phyloP scores from a whole-genome alignment of 768 basidiomycete species.

The Leccinum sublutescens region DNA sequence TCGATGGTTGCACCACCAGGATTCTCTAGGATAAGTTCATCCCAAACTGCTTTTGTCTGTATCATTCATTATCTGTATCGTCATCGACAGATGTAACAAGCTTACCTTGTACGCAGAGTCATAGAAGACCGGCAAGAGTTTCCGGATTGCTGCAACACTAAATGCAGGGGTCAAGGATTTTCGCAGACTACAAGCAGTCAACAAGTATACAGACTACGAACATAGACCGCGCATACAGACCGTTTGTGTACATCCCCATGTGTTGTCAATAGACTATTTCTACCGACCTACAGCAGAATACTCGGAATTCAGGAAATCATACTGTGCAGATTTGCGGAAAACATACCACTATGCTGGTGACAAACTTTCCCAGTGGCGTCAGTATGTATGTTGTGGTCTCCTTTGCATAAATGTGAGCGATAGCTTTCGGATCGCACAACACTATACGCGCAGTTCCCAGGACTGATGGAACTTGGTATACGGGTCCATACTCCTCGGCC shows the following conservation, averaged over 20 bases:
- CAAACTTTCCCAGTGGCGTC: slow-evolving; percentile 22
- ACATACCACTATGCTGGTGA: slow-evolving; percentile 34
- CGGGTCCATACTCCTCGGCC: slow-evolving; percentile 46
- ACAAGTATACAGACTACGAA: background rate
- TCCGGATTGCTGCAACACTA: slow-evolving; percentile 38
- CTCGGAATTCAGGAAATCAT: background rate
- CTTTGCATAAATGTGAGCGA: slow-evolving; percentile 49
- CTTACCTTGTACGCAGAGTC: slow-evolving; percentile 42
- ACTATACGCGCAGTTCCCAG: slow-evolving; percentile 39
- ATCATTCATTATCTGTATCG: background rate
- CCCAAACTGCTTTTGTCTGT: slow-evolving; percentile 33
- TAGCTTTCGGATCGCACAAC: slow-evolving; percentile 48
- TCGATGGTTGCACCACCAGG: slow-evolving; percentile 39
- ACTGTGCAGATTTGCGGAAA: background rate
- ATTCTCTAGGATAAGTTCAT: slow-evolving; percentile 22
- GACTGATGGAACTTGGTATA: slow-evolving; percentile 40
- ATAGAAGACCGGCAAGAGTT: slow-evolving; percentile 35
- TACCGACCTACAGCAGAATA: slow-evolving; percentile 8
- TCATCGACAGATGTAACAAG: background rate
- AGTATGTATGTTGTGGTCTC: slow-evolving; percentile 43
- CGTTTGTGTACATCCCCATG: slow-evolving; percentile 19
- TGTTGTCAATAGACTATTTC: slow-evolving; percentile 14
- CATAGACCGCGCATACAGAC: background rate
- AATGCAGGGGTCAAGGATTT: slow-evolving; percentile 40
- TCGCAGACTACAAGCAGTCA: slow-evolving; percentile 23